Base-by-base conservation (phyloP, 805 yeast genomes). In the Kockiozyma suomiensis region DNA sequence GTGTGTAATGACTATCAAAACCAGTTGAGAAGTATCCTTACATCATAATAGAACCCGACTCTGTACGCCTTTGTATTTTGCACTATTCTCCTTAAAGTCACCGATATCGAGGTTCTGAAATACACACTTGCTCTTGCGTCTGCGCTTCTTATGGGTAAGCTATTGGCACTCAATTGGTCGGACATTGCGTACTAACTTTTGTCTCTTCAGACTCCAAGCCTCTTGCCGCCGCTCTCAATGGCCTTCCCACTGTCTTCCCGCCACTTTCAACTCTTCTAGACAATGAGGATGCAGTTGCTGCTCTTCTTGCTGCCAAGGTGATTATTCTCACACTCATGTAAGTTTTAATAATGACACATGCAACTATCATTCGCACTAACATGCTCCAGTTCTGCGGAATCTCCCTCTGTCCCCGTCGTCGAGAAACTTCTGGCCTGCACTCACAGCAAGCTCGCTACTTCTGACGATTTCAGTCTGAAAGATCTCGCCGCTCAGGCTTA, bases 401-500 rank as follows among this genome's bases (percentile, higher is more conserved):
- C 51, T 5, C 65, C 67, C 10, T 62, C 68, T 0, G 62, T 62
- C n/a, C 72, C 75, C 33, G 76, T 77, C 50, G 76, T 74, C 46
- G 80, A 77, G 73, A 59, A 74, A 78, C 76, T 72, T 48, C 64
- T 70, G 52, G 69, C 56, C 52, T 76, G 66, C 68, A 61, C 70
- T 21, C 66, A 69, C 56, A 66, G 56, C 35, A 68, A 67, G 60
- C 71, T 70, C 28, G 65, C 71, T 19, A 67, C 73, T 19, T 74
- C 82, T 4, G 70, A 78, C 15, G 79, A 79, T 58, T 63, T 77
- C 59, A 83, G 83, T 69, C 75, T 80, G 62, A 85, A 85, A 69
- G 86, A 81, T 60, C 76, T 88, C 56, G 82, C 82, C 1, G 79
- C 86, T 46, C 96, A 88, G 70, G 77, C 86, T 62, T 78, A 86